Evolutionary conservation across 2,329 filamentous ascomycete genomes (phyloP).

Genomic region (Fusarium aywerte): DNA sequence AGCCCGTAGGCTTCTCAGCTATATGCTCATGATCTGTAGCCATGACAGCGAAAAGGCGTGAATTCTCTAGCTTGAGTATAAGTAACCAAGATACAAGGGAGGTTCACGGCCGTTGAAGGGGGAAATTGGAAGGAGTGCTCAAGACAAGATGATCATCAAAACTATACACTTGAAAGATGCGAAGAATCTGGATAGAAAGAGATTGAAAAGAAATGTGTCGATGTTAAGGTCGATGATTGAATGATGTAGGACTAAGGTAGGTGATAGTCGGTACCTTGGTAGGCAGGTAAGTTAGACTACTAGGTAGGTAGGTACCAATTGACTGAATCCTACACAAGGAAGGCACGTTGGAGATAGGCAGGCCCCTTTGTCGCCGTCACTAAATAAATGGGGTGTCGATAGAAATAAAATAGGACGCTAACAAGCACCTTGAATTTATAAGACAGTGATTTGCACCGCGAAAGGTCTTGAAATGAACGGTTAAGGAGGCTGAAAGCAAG

Average conservation of each 20-base stretch:
- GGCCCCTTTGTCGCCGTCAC: not conserved
- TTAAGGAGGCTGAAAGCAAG: not conserved
- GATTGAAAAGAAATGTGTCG: not conserved
- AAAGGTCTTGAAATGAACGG: slow-evolving; percentile 14
- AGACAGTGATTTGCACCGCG: slow-evolving; percentile 1
- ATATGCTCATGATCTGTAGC: slow-evolving; percentile 21
- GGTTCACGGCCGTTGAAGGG: not conserved
- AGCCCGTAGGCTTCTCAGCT: slow-evolving; percentile 24
- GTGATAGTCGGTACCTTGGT: not conserved
- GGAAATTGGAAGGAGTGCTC: not conserved
- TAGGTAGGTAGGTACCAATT: slow-evolving; percentile 16
- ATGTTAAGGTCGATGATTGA: slow-evolving; percentile 8
- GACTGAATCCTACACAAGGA: not conserved
- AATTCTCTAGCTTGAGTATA: slow-evolving; percentile 1
- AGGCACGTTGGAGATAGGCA: not conserved
- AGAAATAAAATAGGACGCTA: slow-evolving; percentile 39
- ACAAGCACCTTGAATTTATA: not conserved
- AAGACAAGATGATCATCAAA: not conserved
- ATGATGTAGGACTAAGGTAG: not conserved
- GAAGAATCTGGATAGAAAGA: not conserved
- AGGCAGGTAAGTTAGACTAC: too few species aligned
- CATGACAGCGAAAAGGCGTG: slow-evolving; percentile 23
- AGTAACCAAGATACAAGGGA: not conserved
- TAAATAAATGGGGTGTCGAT: slow-evolving; percentile 10
- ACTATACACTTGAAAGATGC: not conserved